Evolutionary conservation across 1,284 basidiomycete species (phyloP).

Genomic region (Microbotryum silenes-acaulis): DNA sequence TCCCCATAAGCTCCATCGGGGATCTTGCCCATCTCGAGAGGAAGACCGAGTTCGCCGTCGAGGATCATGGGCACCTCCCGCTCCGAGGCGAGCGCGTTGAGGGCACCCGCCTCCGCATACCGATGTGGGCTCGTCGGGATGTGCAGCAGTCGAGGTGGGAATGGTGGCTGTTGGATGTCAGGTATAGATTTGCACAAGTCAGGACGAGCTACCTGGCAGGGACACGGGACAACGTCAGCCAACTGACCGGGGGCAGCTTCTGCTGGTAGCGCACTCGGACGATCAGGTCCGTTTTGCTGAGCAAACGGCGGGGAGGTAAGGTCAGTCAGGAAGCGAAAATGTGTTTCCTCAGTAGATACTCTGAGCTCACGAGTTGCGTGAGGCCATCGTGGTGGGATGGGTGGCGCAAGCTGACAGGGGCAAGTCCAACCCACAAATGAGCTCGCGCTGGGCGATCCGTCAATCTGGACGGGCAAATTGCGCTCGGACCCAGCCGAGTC

Average conservation of each 20-base stretch:
- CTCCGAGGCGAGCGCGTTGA: constrained; percentile 68
- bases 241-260: constrained; percentile 61
- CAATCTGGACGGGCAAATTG: too few relatives aligned
- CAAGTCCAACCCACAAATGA: neutral
- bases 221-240: too few relatives aligned
- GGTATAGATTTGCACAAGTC: neutral
- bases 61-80: constrained; percentile 83
- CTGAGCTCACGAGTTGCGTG: constrained; percentile 5
- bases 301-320: neutral
- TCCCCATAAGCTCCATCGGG: constrained; percentile 72
- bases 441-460: constrained; percentile 8
- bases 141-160: constrained; percentile 83
- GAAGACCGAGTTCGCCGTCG: constrained; percentile 90
- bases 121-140: constrained; percentile 77
- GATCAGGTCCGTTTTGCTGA: constrained; percentile 71
- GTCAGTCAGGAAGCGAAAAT: neutral
- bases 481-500: too few relatives aligned
- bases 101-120: constrained; percentile 74
- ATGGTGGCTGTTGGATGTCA: constrained; percentile 55
- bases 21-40: constrained; percentile 64
- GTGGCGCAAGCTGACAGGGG: neutral
- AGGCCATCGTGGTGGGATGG: constrained; percentile 1
- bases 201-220: neutral
- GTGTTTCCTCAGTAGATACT: too few relatives aligned
- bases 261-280: constrained; percentile 87